phyloP scores from a whole-genome alignment of 1,284 basidiomycete species.

The Trichosporon sp. region DNA sequence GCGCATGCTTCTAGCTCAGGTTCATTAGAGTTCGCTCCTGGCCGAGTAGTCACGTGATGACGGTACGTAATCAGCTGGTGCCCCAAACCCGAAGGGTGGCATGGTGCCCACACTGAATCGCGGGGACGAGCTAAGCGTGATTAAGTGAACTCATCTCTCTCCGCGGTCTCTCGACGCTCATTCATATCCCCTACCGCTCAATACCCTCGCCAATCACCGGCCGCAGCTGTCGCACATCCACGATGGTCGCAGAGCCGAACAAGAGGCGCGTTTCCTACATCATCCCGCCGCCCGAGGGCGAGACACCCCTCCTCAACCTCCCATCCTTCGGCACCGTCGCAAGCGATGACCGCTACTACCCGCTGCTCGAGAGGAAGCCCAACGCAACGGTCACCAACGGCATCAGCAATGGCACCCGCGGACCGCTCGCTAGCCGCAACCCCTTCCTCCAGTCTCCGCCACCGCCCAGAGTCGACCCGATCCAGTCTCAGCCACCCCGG shows the following conservation, averaged over 20 bases:
- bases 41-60: constrained; percentile 1
- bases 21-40: not conserved
- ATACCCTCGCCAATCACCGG: constrained; percentile 1
- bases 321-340: constrained; percentile 65
- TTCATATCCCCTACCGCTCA: not conserved
- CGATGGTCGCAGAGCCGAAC: constrained; percentile 34
- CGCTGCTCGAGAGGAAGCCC: constrained; percentile 62
- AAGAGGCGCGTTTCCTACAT: constrained; percentile 76
- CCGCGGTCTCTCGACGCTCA: not conserved
- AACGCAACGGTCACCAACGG: constrained; percentile 28
- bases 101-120: constrained; percentile 4
- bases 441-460: constrained; percentile 28
- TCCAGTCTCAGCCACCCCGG: constrained; percentile 32
- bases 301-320: constrained; percentile 64
- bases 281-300: constrained; percentile 69
- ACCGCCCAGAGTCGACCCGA: not conserved
- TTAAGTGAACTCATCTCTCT: constrained; percentile 4
- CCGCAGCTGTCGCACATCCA: constrained; percentile 2
- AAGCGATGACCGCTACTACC: constrained; percentile 59
- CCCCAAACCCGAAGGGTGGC: constrained; percentile 9
- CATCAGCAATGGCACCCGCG: constrained; percentile 32
- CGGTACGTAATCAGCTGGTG: constrained; percentile 3
- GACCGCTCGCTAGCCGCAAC: constrained; percentile 40
- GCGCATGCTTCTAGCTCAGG: not conserved
- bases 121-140: not conserved